Percentiles rank a stretch among this genome's conserved stretches.
These are phyloP conservation scores for Flaveria linearis DNA, from an alignment of 129 eudicot genomes.

Conservation along the genomic window DNA sequence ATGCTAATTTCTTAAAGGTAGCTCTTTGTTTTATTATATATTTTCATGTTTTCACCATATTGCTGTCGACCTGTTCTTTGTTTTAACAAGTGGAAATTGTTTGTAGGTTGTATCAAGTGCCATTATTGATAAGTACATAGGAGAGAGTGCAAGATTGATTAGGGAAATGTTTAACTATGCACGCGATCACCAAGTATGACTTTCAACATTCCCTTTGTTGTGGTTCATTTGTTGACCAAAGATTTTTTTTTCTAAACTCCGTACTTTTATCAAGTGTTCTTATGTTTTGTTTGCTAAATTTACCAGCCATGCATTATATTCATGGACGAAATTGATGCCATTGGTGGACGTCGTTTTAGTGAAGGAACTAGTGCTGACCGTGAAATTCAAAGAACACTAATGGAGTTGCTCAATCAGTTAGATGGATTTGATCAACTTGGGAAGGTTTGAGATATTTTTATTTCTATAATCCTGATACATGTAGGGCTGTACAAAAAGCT, in stretches of 20 bases:
- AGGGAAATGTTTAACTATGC: slow-evolving; percentile 98
- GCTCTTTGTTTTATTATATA: neutral
- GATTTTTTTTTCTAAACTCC: neutral
- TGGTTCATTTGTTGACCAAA: neutral
- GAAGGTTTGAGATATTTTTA: slow-evolving; percentile 50
- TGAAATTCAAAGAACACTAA: slow-evolving; percentile 95
- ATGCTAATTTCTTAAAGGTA: slow-evolving; percentile 93
- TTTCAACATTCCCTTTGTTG: neutral
- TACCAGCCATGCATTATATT: slow-evolving; percentile 20
- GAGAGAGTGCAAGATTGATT: slow-evolving; percentile 96
- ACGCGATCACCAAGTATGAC: slow-evolving; percentile 90
- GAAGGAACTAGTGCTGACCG: slow-evolving; percentile 99
- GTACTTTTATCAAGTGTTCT: neutral
- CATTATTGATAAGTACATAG: slow-evolving; percentile 92
- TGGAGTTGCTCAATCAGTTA: slow-evolving; percentile 94
- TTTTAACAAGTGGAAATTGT: neutral
- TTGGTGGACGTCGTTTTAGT: slow-evolving; percentile 98
- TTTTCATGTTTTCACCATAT: neutral
- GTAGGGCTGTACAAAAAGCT: too few relatives aligned
- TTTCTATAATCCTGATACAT: neutral
- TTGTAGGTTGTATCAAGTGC: slow-evolving; percentile 97
- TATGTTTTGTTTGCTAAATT: slow-evolving; percentile 10
- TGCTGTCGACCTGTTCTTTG: neutral
- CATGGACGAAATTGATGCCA: slow-evolving; percentile 75
- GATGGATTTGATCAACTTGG: slow-evolving; percentile 99